These are phyloP conservation scores for Ceratocystis alfenasii DNA, from an alignment of 2,329 filamentous ascomycete species.

Conservation along the genomic window DNA sequence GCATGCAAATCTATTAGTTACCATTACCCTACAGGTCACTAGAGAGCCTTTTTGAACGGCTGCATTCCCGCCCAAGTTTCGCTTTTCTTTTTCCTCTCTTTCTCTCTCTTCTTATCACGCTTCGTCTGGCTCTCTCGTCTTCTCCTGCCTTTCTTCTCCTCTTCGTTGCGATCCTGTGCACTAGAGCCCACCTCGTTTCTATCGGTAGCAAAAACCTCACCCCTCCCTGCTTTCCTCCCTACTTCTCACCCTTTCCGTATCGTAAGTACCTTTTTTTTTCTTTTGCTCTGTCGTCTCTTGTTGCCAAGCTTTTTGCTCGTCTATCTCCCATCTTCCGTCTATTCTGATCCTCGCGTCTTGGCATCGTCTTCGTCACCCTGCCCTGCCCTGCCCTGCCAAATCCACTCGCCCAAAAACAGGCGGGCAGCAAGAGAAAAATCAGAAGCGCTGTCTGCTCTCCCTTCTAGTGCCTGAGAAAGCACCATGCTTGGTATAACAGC, in stretches of 20 bases:
- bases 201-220: too few relatives aligned
- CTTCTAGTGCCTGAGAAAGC: neutral
- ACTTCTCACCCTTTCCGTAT: neutral
- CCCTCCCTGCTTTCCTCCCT: neutral
- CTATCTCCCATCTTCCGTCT: neutral
- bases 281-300: conserved; percentile 4
- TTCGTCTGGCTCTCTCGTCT: neutral
- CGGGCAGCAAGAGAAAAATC: neutral
- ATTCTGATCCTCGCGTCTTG: conserved; percentile 1
- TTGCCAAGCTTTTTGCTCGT: neutral
- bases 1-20: neutral
- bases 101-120: neutral
- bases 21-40: neutral
- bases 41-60: neutral
- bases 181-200: too few relatives aligned
- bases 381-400: neutral
- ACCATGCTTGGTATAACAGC: neutral
- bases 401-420: neutral
- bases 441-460: neutral
- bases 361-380: neutral
- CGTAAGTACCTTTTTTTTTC: neutral
- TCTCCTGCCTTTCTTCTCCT: neutral
- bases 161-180: too few relatives aligned
- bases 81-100: neutral
- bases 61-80: neutral